Evolutionary conservation across 2,329 filamentous ascomycete genomes (phyloP), one percentile per base, ranked within the genome.

Genomic region (Paracamarosporium sp.): DNA sequence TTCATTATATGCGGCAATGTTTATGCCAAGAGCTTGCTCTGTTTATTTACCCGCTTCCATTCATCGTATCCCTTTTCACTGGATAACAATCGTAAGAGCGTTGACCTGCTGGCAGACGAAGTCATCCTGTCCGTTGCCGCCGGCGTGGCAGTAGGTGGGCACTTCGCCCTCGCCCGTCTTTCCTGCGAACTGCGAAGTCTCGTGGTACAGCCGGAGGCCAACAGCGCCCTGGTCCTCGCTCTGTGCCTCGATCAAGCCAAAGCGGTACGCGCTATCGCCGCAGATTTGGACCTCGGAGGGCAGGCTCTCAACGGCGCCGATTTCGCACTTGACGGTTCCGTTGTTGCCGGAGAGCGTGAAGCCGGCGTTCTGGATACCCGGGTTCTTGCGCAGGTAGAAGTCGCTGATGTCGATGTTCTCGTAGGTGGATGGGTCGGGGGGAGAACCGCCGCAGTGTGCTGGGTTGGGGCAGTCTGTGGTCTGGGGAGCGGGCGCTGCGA

Each of bases 341-440:
- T 66, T 52, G 40, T 59, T 38, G 53, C 65, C 65, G 9, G 61
- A 55, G 38, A 69, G 60, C 58, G 66, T 65, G 66, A 70, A 70
- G 46, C 30, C 30, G 30, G 46, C 31, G 20, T 36, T 48, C 20
- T 66, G 55, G 57, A 70, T 61, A 52, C 53, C 55, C 12, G 56
- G 44, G 43, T 55, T 68, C 58, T 63, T 67, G 60, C 63, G 63
- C 31, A 70, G 47, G 36, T 27, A 59, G 55, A 66, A 64, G 22
- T 64, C 59, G 50, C 43, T 46, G 56, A 69, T 60, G 52, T 65
- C 30, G 59, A 69, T 57, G 55, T 64, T 68, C 46, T 70, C 67
- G 33, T 46, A 46, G 30, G 28, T 48, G 17, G 45, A 48, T n/a
- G 45, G 45, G 31, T 48, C 45, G 17, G 45, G 45, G 7, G 45